These are phyloP conservation scores for Cladophialophora yegresii DNA, from an alignment of 2,329 filamentous ascomycete species.

Conservation along the genomic window DNA sequence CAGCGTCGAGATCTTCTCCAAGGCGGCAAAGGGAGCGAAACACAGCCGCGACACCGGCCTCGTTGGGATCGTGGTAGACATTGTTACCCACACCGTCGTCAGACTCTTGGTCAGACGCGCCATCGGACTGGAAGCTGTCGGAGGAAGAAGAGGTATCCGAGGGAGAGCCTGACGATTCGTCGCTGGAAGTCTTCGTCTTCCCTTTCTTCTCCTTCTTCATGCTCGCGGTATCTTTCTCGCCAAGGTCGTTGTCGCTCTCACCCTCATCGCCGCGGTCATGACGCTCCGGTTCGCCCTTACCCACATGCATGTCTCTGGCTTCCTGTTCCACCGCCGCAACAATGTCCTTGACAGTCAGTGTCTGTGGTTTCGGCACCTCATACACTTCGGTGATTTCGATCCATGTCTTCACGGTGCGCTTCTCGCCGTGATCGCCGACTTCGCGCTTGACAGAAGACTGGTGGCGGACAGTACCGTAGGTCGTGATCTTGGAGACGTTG, in stretches of 20 bases:
- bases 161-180: not conserved
- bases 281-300: not conserved
- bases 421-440: constrained; percentile 21
- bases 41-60: constrained; percentile 6
- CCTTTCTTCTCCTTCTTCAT: not conserved
- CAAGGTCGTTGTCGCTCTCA: not conserved
- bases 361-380: constrained; percentile 14
- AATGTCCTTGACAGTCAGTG: constrained; percentile 17
- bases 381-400: constrained; percentile 28
- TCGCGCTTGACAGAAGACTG: constrained; percentile 23
- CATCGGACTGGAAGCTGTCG: not conserved
- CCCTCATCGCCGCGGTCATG: not conserved
- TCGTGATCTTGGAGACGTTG: constrained; percentile 21
- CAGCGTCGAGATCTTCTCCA: not conserved
- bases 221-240: not conserved
- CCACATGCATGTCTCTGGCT: constrained; percentile 20
- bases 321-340: constrained; percentile 21
- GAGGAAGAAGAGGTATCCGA: not conserved
- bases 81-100: not conserved
- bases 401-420: constrained; percentile 27
- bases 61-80: not conserved
- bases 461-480: constrained; percentile 18
- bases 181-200: not conserved
- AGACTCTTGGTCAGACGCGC: not conserved
- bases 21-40: constrained; percentile 6